Evolutionary conservation across 306 rosid species (phyloP), one percentile per base, ranked within the genome.

Genomic region (Rosa chinensis): DNA sequence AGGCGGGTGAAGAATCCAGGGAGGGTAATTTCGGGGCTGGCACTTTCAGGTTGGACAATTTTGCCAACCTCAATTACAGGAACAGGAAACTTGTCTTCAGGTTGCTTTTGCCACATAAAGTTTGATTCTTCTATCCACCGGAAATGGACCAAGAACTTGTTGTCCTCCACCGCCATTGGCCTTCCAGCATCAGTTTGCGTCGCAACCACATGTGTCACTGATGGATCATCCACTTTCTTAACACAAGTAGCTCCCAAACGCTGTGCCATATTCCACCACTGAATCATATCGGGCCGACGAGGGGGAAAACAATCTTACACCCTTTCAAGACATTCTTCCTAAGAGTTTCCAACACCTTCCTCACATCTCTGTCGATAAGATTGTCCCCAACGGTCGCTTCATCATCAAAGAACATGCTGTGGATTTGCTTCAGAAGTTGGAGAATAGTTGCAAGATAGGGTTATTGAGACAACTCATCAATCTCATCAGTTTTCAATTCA

Each of bases 161-260:
- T 47, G 47, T 8, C 47, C 10, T 44, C 47, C 10, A 44, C 2
- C 10, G 10, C 8, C 45, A 43, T 5, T 43, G 8, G 45, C 5
- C 10, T 44, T 44, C 2, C 47, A 5, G 45, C 8, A 43, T 43
- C 45, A 44, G 47, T 44, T 1, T 44, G 47, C 47, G 47, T 8
- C 47, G 11, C 47, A 44, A 44, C 47, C 47, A 44, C 47, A 44
- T 44, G 47, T 44, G 97, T 92, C 72, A 94, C 97, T 0, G 87
- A 86, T 11, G 85, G 50, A 42, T 92, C 93, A 16, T 5, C 17
- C 6, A 80, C 50, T 73, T 92, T 91, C 14, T 79, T 81, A 70
- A 82, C 69, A 77, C 98, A 94, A 23, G 79, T 81, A 10, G 97
- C 98, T 76, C 98, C 97, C 87, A 94, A 63, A 62, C 83, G 86